Evolutionary conservation across 2,329 filamentous ascomycete species (phyloP), one percentile per base, ranked within the genome.

Genomic region (Aspergillus aculeatus): DNA sequence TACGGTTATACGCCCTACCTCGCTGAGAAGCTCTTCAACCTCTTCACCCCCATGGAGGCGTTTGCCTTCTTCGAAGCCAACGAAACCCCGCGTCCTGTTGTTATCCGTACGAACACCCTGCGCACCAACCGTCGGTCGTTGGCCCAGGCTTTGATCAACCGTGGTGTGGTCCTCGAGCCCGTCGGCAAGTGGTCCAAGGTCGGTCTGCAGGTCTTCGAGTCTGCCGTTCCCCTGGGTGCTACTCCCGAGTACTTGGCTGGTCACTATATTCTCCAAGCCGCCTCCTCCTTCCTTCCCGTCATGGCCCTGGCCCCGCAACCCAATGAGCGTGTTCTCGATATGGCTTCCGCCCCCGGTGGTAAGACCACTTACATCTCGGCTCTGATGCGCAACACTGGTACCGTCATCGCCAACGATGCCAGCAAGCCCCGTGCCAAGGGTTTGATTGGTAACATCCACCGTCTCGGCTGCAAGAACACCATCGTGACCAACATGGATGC

Each of bases 101-200:
- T 99, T 66, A 96, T 99, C 73, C 89, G 95, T 71, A 98, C 95
- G 64, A 99, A 99, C 78, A 99, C 94, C 9, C 85, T 99, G 60
- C 89, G 92, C 68, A 89, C 87, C 16, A 86, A 88, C 69, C 81
- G 87, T 66, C 80, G 87, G 66, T 93, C 96, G 64, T 88, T 99
- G 19, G 95, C 95, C 10, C 93, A 97, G 76, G 86, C 93, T 1
- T 84, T 97, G 61, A 97, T 97, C 82, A 96, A 96, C 80, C 90
- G 94, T 64, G 95, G 95, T 65, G 95, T 99, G 52, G 96, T 93
- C 14, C 85, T 99, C 44, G 94, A 99, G 77, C 95, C 95, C 2
- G 92, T 99, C 19, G 95, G 95, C 62, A 98, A 98, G 78, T 99
- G 95, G 95, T 95, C 90, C 68, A 99, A 99, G 81, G 92, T 99